These are phyloP conservation scores for Ascochyta koolunga DNA, from an alignment of 2,329 filamentous ascomycete genomes.

Conservation along the genomic window DNA sequence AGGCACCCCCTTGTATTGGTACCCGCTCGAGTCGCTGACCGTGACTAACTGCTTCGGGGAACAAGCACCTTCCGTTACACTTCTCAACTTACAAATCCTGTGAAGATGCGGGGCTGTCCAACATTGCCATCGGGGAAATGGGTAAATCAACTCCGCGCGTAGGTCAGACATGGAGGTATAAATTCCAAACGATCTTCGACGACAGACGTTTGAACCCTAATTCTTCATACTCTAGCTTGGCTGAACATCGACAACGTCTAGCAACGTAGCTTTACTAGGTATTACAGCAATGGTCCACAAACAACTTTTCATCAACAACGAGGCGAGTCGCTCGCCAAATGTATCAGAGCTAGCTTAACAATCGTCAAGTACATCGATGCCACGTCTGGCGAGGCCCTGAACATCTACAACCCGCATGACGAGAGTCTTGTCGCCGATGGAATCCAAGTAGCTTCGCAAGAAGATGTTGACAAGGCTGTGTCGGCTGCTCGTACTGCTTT, in stretches of 20 bases:
- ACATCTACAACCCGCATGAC: conserved; percentile 34
- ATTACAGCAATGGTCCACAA: conserved; percentile 19
- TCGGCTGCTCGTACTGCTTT: conserved; percentile 32
- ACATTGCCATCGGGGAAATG: background rate
- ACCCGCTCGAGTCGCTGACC: background rate
- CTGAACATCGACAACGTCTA: background rate
- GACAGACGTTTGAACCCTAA: too few species aligned
- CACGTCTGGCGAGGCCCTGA: conserved; percentile 27
- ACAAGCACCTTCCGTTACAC: background rate
- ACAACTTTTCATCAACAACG: conserved; percentile 37
- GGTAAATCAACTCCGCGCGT: background rate
- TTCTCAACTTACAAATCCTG: background rate
- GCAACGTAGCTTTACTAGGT: too few species aligned
- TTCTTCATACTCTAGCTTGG: background rate
- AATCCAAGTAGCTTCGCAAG: conserved; percentile 28
- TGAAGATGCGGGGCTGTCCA: background rate
- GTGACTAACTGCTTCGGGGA: background rate
- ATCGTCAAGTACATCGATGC: conserved; percentile 28
- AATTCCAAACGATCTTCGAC: background rate
- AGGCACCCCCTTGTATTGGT: too few species aligned
- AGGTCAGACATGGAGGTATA: background rate
- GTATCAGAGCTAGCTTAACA: background rate
- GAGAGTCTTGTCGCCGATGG: conserved; percentile 29
- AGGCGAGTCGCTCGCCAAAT: conserved; percentile 17
- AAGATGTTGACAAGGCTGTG: conserved; percentile 37